A percentile compares a stretch with the other conserved stretches of the same genome.
These are phyloP conservation scores for Phytopythium montanum DNA, from an alignment of 352 stramenopile genomes.

Conservation along the genomic window DNA sequence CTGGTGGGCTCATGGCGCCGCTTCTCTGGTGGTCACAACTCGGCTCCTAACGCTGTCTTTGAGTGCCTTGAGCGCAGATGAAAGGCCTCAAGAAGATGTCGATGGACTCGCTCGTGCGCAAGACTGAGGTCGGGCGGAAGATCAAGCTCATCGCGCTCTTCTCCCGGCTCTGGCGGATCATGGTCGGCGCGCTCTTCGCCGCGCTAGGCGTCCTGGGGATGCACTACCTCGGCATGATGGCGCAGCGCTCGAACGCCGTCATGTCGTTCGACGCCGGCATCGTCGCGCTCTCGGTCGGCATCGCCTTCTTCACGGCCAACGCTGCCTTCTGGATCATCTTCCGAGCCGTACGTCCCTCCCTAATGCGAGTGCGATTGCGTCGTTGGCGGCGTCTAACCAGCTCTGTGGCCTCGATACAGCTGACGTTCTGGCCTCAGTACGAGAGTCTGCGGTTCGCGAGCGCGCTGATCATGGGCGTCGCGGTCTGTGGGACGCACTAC, in stretches of 20 bases:
- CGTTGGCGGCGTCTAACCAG: background rate
- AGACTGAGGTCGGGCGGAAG: constrained; percentile 31
- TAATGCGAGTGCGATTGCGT: background rate
- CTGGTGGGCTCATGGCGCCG: constrained; percentile 12
- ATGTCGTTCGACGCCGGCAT: constrained; percentile 40
- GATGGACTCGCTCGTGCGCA: constrained; percentile 48
- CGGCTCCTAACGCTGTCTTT: background rate
- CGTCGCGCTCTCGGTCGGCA: constrained; percentile 41
- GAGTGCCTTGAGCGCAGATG: constrained; percentile 10
- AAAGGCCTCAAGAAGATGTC: constrained; percentile 37
- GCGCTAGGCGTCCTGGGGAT: constrained; percentile 63
- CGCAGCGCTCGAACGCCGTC: constrained; percentile 34
- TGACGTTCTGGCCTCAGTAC: constrained; percentile 59
- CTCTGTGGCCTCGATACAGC: constrained; percentile 10
- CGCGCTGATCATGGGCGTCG: constrained; percentile 57
- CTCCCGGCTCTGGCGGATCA: constrained; percentile 48
- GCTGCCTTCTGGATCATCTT: constrained; percentile 74
- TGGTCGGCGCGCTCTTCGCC: constrained; percentile 41
- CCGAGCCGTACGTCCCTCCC: constrained; percentile 40
- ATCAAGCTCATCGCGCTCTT: constrained; percentile 66
- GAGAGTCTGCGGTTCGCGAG: constrained; percentile 46
- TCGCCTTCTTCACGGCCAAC: constrained; percentile 54
- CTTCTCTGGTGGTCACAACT: constrained; percentile 13
- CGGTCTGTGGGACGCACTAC: constrained; percentile 66
- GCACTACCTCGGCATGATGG: constrained; percentile 77